These are phyloP conservation scores for Naematelia aurantialba DNA, from an alignment of 768 basidiomycete genomes.

Conservation along the genomic window DNA sequence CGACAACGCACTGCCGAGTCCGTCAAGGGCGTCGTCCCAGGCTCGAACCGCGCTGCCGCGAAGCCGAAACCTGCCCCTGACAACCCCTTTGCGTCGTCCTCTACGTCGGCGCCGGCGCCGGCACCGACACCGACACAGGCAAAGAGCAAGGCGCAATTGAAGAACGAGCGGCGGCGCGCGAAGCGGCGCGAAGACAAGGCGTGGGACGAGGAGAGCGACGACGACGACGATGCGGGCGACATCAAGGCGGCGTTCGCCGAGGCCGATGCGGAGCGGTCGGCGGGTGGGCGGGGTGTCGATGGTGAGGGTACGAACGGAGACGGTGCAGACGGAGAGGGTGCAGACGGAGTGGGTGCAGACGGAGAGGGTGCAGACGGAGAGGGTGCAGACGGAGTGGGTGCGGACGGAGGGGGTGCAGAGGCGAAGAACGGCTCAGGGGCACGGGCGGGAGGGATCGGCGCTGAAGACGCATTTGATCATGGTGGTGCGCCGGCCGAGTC, in stretches of 20 bases:
- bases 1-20: constrained; percentile 61
- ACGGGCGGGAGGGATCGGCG: constrained; percentile 4
- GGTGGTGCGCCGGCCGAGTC: background rate
- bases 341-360: too few relatives aligned
- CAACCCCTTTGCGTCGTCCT: constrained; percentile 24
- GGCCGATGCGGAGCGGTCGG: constrained; percentile 16
- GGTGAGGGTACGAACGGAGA: background rate
- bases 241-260: constrained; percentile 35
- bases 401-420: too few relatives aligned
- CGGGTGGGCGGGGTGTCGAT: background rate
- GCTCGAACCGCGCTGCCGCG: constrained; percentile 64
- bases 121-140: constrained; percentile 4
- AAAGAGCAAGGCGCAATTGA: constrained; percentile 60
- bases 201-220: constrained; percentile 74
- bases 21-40: constrained; percentile 80
- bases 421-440: too few relatives aligned
- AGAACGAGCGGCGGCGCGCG: constrained; percentile 76
- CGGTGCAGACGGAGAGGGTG: constrained; percentile 5
- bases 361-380: background rate
- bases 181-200: constrained; percentile 57
- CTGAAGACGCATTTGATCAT: too few relatives aligned
- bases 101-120: constrained; percentile 7
- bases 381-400: background rate
- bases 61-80: constrained; percentile 7
- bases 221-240: constrained; percentile 57